Evolutionary conservation across 2,329 filamentous ascomycete genomes (phyloP), one percentile per base, ranked within the genome.

Genomic region (Byssochlamys sp.): DNA sequence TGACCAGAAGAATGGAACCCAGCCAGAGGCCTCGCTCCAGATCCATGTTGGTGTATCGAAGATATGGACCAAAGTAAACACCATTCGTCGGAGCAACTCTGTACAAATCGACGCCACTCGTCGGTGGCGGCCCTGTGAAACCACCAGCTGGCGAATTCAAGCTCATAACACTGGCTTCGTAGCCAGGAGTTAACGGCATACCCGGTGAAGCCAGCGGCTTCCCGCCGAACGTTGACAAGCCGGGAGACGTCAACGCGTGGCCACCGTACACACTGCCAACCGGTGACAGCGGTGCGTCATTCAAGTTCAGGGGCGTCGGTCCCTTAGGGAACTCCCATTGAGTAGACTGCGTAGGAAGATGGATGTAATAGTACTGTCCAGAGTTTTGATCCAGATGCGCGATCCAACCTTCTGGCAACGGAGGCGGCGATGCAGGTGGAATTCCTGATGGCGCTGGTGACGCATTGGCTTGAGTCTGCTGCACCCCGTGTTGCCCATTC

Each of bases 241-340:
- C 82, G 0, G 88, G 88, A 1, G 88, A 90, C 3, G 77, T 81
- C 28, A 91, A 73, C 3, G 87, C 86, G 67, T 90, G 89, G 59
- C 86, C 72, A 53, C 68, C 87, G 65, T 90, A 91, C 0, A 86
- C 87, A 54, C 86, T 90, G 4, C 84, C 84, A 0, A 87, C 87
- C 0, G 92, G 92, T 5, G 92, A 96, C 57, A 96, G 76, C 0
- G 92, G 92, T 14, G 85, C 80, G 12, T 88, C 82, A 59, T 95
- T 91, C 62, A 95, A 83, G 61, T 90, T 89, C 56, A 96, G 80
- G 0, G 92, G 92, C 26, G 90, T 96, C 0, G 91, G 91, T 0
- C 92, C 92, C 75, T 96, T 97, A 28, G 94, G 94, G 64, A 97
- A 97, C 68, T 99, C 94, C 94, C 94, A 99, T 70, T 99, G 94